Conservation (phyloP, 768 basidiomycete species). For the Tulasnella calospora region DNA sequence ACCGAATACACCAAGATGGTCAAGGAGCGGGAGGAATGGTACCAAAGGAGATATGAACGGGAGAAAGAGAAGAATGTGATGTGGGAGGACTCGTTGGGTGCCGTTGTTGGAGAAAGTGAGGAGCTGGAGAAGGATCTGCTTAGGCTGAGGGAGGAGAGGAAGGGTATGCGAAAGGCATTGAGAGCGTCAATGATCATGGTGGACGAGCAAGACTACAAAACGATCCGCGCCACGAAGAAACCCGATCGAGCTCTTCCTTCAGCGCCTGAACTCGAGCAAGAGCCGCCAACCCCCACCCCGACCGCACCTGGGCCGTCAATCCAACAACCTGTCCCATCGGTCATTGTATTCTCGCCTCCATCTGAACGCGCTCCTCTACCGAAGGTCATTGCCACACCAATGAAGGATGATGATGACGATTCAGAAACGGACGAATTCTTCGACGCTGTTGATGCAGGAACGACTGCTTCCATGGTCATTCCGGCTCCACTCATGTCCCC, state of each 20-base stretch:
- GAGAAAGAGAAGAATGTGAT: constrained; percentile 60
- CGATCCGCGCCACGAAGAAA: constrained; percentile 8
- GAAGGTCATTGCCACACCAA: neutral
- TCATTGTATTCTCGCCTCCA: constrained; percentile 25
- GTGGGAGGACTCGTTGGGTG: constrained; percentile 88
- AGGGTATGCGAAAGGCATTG: constrained; percentile 13
- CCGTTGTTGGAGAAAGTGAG: constrained; percentile 82
- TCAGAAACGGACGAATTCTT: constrained; percentile 84
- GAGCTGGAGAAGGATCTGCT: constrained; percentile 74
- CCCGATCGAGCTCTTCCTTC: constrained; percentile 23
- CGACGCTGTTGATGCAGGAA: constrained; percentile 86
- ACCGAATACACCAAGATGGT: constrained; percentile 65
- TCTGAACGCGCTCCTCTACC: neutral
- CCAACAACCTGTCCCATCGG: neutral
- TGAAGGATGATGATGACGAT: constrained; percentile 32
- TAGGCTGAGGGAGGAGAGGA: constrained; percentile 32
- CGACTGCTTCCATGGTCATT: constrained; percentile 69
- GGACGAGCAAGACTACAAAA: neutral
- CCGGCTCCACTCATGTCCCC: constrained; percentile 56
- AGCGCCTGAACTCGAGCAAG: constrained; percentile 5
- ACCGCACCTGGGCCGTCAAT: neutral
- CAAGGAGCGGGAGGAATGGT: constrained; percentile 77
- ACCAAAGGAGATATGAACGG: constrained; percentile 55
- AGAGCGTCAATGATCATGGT: constrained; percentile 15
- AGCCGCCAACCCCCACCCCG: neutral